A percentile compares a stretch with the other conserved stretches of the same genome.
Conservation (phyloP, 352 stramenopile genomes). For the Phytopythium sindhum region DNA sequence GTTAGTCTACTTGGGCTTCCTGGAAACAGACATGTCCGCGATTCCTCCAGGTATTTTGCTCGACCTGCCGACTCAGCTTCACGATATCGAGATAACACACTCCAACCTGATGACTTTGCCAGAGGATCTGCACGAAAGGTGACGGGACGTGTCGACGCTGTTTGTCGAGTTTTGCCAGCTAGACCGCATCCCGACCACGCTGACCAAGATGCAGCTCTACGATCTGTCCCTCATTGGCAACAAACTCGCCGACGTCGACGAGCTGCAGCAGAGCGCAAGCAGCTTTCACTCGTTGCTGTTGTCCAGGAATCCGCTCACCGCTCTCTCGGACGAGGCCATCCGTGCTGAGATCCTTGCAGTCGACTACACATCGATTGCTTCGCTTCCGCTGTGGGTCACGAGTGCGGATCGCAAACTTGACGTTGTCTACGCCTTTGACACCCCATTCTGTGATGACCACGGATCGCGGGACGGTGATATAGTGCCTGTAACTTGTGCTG, state of each 20-base stretch:
- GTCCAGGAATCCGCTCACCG: slow-evolving; percentile 14
- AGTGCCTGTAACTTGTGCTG: background rate
- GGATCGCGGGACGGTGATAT: background rate
- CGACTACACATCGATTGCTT: slow-evolving; percentile 9
- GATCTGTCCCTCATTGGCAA: slow-evolving; percentile 24
- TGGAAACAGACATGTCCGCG: slow-evolving; percentile 11
- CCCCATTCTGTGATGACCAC: slow-evolving; percentile 11
- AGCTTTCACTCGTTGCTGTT: slow-evolving; percentile 10
- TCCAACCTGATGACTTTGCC: slow-evolving; percentile 19
- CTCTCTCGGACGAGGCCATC: slow-evolving; percentile 1
- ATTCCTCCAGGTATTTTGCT: slow-evolving; percentile 11
- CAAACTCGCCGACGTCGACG: slow-evolving; percentile 1
- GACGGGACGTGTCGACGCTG: slow-evolving; percentile 10
- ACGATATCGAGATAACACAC: slow-evolving; percentile 19
- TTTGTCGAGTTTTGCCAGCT: slow-evolving; percentile 22
- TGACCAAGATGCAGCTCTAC: slow-evolving; percentile 9
- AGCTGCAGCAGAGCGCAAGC: background rate
- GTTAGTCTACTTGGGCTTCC: slow-evolving; percentile 20
- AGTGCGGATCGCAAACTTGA: background rate
- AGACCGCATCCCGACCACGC: background rate
- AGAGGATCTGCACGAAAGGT: slow-evolving; percentile 14
- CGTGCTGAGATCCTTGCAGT: slow-evolving; percentile 7
- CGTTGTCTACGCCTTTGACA: slow-evolving; percentile 9
- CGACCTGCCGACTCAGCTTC: slow-evolving; percentile 13
- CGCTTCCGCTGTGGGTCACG: slow-evolving; percentile 10